Evolutionary conservation across 129 eudicot genomes (phyloP).

Genomic region (Calendula officinalis): DNA sequence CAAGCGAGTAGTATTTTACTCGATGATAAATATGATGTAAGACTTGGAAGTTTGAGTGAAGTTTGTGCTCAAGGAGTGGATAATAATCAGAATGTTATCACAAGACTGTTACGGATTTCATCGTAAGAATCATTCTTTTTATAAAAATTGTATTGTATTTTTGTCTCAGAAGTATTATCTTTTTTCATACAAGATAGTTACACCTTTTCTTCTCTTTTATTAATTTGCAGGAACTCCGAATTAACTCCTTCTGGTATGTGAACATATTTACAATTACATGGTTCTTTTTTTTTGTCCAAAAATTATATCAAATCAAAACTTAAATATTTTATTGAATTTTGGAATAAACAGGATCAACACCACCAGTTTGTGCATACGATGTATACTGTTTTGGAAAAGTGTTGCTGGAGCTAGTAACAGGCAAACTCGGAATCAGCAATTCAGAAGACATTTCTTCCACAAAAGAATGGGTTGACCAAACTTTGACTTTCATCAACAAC

Average conservation of each 20-base stretch:
- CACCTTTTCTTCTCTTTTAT: too few relatives aligned
- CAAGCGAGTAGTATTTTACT: constrained; percentile 72
- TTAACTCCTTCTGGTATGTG: too few relatives aligned
- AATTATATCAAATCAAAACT: too few relatives aligned
- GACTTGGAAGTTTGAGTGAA: constrained; percentile 64
- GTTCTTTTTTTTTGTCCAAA: too few relatives aligned
- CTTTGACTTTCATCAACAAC: constrained; percentile 38
- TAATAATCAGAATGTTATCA: constrained; percentile 35
- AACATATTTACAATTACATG: too few relatives aligned
- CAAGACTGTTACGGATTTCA: constrained; percentile 45
- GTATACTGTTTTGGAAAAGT: constrained; percentile 72
- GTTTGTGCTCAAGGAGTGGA: constrained; percentile 45
- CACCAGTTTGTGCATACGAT: constrained; percentile 53
- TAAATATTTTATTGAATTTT: neutral
- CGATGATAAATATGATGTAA: constrained; percentile 64
- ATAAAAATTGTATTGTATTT: too few relatives aligned
- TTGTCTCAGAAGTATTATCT: too few relatives aligned
- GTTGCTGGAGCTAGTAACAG: constrained; percentile 65
- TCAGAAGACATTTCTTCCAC: neutral
- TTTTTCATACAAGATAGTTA: too few relatives aligned
- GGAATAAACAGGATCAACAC: constrained; percentile 32
- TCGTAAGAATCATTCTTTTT: constrained; percentile 35
- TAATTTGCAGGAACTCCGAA: too few relatives aligned
- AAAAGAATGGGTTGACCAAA: constrained; percentile 42
- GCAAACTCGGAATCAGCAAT: constrained; percentile 52